phyloP scores from a whole-genome alignment of 2,329 filamentous ascomycete genomes.

The Clarireedia hainanense region DNA sequence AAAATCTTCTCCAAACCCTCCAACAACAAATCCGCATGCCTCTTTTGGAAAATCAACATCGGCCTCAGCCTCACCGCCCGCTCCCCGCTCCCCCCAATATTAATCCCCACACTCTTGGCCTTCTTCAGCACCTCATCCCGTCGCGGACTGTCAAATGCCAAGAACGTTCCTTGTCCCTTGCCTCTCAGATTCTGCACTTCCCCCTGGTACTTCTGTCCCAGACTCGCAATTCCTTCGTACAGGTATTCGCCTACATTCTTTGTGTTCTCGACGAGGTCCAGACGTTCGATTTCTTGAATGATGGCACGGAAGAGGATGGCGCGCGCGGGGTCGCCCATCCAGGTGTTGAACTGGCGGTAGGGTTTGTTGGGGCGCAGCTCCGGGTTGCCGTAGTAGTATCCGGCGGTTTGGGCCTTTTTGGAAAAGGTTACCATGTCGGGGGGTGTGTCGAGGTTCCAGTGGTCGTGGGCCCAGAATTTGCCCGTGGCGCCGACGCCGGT shows the following conservation, averaged over 20 bases:
- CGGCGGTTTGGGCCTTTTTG: conserved; percentile 80
- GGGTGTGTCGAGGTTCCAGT: conserved; percentile 65
- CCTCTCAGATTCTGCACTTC: conserved; percentile 69
- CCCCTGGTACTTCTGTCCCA: conserved; percentile 58
- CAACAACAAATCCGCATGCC: conserved; percentile 79
- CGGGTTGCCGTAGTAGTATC: conserved; percentile 75
- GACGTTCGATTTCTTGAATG: conserved; percentile 63
- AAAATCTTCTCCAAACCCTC: conserved; percentile 60
- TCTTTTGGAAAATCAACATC: conserved; percentile 81
- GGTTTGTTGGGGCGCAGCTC: conserved; percentile 70
- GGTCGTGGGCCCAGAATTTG: conserved; percentile 81
- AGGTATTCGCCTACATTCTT: conserved; percentile 54
- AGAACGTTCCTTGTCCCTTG: conserved; percentile 69
- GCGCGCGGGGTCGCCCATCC: conserved; percentile 76
- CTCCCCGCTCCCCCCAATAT: conserved; percentile 69
- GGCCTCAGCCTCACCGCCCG: conserved; percentile 64
- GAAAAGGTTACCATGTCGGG: conserved; percentile 86
- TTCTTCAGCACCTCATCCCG: conserved; percentile 61
- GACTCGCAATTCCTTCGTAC: conserved; percentile 53
- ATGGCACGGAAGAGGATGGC: conserved; percentile 72
- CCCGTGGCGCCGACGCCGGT: conserved; percentile 80
- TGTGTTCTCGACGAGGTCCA: conserved; percentile 62
- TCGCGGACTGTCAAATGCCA: conserved; percentile 69
- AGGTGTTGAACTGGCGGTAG: conserved; percentile 82
- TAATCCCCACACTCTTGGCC: conserved; percentile 65